These are phyloP conservation scores for Dothistroma septosporum DNA, from an alignment of 2,329 filamentous ascomycete genomes.

Conservation along the genomic window DNA sequence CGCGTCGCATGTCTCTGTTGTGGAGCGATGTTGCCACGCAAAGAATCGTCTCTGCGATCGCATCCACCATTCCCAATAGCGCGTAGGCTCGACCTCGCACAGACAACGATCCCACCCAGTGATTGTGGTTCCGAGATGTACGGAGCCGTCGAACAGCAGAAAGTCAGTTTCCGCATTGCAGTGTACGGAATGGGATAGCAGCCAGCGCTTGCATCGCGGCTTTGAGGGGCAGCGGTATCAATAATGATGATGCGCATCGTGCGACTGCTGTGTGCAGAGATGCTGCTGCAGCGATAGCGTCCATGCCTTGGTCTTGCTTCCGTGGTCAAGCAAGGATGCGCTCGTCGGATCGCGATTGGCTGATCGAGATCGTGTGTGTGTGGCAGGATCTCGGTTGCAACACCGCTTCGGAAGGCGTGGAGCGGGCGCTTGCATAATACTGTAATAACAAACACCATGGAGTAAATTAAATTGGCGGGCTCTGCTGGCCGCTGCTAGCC, in stretches of 20 bases:
- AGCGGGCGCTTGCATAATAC: background rate
- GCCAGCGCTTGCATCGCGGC: no score
- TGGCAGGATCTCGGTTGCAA: constrained; percentile 4
- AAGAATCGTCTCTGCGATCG: background rate
- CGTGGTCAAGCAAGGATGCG: background rate
- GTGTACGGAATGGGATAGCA: no score
- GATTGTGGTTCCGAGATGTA: background rate
- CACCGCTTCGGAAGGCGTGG: background rate
- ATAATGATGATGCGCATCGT: background rate
- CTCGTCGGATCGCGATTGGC: constrained; percentile 4
- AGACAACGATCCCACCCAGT: background rate
- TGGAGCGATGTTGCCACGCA: background rate
- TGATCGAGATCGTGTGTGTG: background rate
- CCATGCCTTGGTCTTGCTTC: background rate
- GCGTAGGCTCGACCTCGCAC: background rate
- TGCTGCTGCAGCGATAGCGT: constrained; percentile 3
- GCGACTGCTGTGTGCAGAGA: background rate
- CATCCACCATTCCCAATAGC: background rate
- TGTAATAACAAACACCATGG: background rate
- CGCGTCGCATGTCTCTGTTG: background rate
- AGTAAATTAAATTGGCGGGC: background rate
- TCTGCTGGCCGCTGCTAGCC: background rate
- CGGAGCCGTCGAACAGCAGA: no score
- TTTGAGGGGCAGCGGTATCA: no score
- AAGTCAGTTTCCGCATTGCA: no score